These are phyloP conservation scores for Ceraceosorus guamensis DNA, from an alignment of 1,284 basidiomycete species.

Conservation along the genomic window DNA sequence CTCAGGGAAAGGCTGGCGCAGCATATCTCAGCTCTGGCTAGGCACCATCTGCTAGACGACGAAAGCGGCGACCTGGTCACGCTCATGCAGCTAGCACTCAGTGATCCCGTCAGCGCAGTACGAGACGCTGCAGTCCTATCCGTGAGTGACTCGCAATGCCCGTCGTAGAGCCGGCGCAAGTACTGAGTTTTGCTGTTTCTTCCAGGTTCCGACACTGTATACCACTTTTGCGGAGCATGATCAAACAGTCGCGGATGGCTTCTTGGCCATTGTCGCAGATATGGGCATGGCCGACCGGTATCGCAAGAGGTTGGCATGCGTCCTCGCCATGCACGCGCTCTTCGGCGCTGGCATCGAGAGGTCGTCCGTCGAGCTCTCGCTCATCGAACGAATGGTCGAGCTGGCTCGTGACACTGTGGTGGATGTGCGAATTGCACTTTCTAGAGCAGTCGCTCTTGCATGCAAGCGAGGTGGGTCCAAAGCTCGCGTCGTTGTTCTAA, in stretches of 20 bases:
- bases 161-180: not conserved
- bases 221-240: slow-evolving; percentile 31
- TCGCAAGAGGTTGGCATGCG: slow-evolving; percentile 37
- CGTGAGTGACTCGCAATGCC: slow-evolving; percentile 53
- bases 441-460: slow-evolving; percentile 60
- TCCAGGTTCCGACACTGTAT: slow-evolving; percentile 20
- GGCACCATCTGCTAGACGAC: slow-evolving; percentile 45
- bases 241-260: slow-evolving; percentile 35
- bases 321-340: slow-evolving; percentile 31
- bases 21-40: slow-evolving; percentile 56
- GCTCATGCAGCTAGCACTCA: slow-evolving; percentile 62
- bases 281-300: slow-evolving; percentile 33
- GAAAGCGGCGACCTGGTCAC: slow-evolving; percentile 45
- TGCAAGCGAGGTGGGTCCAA: slow-evolving; percentile 50
- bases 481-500: not conserved
- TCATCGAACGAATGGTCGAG: slow-evolving; percentile 58
- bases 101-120: slow-evolving; percentile 75
- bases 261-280: slow-evolving; percentile 44
- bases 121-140: slow-evolving; percentile 65
- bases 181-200: not conserved
- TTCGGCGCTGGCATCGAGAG: slow-evolving; percentile 29
- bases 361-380: slow-evolving; percentile 55
- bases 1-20: slow-evolving; percentile 66
- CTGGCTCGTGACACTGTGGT: slow-evolving; percentile 67
- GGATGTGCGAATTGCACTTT: slow-evolving; percentile 78